Evolutionary conservation across 2,329 filamentous ascomycete species (phyloP).

Genomic region (Epichloe gansuensis): DNA sequence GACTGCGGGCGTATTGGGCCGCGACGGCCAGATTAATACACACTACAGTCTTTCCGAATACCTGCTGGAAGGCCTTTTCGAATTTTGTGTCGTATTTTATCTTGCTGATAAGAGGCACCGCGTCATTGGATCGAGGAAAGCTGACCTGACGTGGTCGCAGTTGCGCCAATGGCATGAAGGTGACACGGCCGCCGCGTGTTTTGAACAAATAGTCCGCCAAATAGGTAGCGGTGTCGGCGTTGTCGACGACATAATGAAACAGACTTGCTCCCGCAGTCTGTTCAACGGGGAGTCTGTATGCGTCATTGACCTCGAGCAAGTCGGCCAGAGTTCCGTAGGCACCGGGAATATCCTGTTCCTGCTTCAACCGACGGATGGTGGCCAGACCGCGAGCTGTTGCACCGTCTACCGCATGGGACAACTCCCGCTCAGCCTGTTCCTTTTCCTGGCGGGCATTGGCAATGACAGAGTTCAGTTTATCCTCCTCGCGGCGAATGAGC

Average conservation of each 20-base stretch:
- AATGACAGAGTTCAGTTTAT: conserved; percentile 70
- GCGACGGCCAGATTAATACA: conserved; percentile 83
- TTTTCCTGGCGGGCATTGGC: conserved; percentile 64
- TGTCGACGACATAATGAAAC: conserved; percentile 94
- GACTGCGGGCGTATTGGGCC: conserved; percentile 81
- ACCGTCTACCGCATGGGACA: conserved; percentile 80
- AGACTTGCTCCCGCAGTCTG: conserved; percentile 85
- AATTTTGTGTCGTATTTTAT: conserved; percentile 66
- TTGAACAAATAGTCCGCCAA: conserved; percentile 70
- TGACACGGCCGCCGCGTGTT: conserved; percentile 73
- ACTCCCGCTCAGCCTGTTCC: conserved; percentile 61
- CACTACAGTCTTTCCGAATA: conserved; percentile 91
- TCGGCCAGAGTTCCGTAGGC: conserved; percentile 91
- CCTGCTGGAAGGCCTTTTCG: conserved; percentile 80
- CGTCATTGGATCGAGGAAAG: conserved; percentile 76
- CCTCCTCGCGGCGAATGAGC: conserved; percentile 76
- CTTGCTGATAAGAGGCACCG: conserved; percentile 76
- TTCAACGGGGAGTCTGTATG: conserved; percentile 80
- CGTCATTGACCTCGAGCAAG: conserved; percentile 74
- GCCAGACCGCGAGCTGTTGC: conserved; percentile 77
- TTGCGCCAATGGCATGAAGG: conserved; percentile 86
- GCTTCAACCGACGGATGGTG: conserved; percentile 73
- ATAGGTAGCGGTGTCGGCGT: conserved; percentile 71
- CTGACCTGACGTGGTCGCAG: conserved; percentile 60
- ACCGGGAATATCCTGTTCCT: conserved; percentile 66